Percentiles rank a stretch among this genome's conserved stretches.
phyloP scores from a whole-genome alignment of 768 basidiomycete genomes.

The Cystofilobasidium macerans region DNA sequence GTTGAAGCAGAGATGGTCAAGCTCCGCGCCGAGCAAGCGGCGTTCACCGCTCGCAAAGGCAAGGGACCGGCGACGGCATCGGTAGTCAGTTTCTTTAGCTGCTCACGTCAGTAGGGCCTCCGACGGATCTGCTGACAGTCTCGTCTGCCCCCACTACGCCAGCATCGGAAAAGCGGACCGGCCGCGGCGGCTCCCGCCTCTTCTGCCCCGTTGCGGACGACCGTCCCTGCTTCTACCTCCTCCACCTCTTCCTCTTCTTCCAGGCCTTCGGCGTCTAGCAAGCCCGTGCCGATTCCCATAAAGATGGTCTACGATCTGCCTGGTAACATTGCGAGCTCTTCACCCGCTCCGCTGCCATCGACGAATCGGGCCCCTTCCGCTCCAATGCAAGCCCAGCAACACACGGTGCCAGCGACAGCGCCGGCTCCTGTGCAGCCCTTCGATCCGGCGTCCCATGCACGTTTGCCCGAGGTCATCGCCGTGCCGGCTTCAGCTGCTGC shows the following conservation, averaged over 20 bases:
- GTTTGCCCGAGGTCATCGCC: background rate
- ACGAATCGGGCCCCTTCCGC: too few relatives aligned
- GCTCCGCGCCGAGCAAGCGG: slow-evolving; percentile 9
- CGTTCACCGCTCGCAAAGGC: background rate
- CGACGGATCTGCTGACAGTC: too few relatives aligned
- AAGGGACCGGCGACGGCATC: slow-evolving; percentile 1
- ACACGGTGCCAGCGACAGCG: background rate
- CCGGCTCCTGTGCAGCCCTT: background rate
- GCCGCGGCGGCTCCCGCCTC: background rate
- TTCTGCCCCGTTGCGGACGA: too few relatives aligned
- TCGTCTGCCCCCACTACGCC: background rate
- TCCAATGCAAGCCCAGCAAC: too few relatives aligned
- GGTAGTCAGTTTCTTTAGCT: too few relatives aligned
- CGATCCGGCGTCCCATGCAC: background rate
- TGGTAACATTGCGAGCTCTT: too few relatives aligned
- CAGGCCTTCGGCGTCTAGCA: background rate
- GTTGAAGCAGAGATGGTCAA: too few relatives aligned
- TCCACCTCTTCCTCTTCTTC: too few relatives aligned
- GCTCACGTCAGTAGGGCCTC: too few relatives aligned
- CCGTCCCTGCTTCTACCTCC: too few relatives aligned
- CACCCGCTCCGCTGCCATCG: too few relatives aligned
- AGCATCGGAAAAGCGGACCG: background rate
- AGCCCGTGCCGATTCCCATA: slow-evolving; percentile 1
- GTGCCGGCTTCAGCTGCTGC: background rate
- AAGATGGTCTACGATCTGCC: slow-evolving; percentile 23